Evolutionary conservation across 331 rosid genomes (phyloP).

Genomic region (Cydonia oblonga): DNA sequence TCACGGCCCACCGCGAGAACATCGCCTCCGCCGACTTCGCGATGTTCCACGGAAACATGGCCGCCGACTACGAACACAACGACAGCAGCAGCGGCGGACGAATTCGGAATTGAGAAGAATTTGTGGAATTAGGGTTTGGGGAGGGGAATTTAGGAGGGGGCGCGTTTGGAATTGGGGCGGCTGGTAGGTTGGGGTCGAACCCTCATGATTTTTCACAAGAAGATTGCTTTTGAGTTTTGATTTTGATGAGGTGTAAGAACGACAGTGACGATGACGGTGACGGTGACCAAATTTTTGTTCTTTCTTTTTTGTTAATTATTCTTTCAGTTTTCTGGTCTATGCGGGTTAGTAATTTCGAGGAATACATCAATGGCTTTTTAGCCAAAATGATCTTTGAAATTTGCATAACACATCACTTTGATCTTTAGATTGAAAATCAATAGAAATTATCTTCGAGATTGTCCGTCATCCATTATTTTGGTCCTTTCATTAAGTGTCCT

Average conservation of each 20-base stretch:
- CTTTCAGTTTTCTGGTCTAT: too few species aligned
- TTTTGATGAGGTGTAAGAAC: not conserved
- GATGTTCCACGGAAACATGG: conserved; percentile 81
- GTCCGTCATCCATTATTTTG: too few species aligned
- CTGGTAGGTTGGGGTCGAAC: not conserved
- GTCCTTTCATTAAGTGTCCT: too few species aligned
- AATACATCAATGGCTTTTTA: too few species aligned
- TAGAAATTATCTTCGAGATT: too few species aligned
- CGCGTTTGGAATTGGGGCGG: not conserved
- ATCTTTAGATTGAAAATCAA: too few species aligned
- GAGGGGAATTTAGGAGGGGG: not conserved
- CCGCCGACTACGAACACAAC: not conserved
- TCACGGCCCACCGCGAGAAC: conserved; percentile 86
- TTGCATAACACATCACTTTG: too few species aligned
- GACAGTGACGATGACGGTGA: not conserved
- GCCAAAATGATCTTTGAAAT: too few species aligned
- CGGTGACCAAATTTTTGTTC: too few species aligned
- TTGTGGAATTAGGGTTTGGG: conserved; percentile 2
- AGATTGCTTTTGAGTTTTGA: not conserved
- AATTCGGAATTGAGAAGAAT: not conserved
- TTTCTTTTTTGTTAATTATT: too few species aligned
- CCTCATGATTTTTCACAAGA: not conserved
- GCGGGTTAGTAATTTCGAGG: too few species aligned
- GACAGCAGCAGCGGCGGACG: not conserved
- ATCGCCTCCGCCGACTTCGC: conserved; percentile 90